Base-by-base conservation (phyloP, 1,284 basidiomycete species). In the Sanghuangporus baumii region DNA sequence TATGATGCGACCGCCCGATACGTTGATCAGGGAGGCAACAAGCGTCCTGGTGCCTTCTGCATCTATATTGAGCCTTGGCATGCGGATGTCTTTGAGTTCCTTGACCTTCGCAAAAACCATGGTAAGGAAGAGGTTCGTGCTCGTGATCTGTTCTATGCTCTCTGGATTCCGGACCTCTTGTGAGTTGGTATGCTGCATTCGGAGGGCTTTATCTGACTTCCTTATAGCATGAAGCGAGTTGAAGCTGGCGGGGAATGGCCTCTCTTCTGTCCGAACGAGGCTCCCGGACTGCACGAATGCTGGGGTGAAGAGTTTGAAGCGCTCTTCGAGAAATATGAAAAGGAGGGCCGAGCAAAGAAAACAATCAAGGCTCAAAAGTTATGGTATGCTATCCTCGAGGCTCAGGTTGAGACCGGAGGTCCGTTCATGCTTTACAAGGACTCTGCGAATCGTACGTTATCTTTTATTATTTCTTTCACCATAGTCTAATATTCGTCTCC, bases 381-480 rank as follows among this genome's bases (percentile, higher is more conserved):
- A 51, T 99, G 97, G 96, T 98, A 98, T 74, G 93, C 96, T 54
- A 90, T 99, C 69, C 81, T 99, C 59, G 96, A 99, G 74, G 88
- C 95, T 8, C 97, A 99, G 76, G 95, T 96, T 69, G 97, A 99
- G 80, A 99, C 97, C 4, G 97, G 97, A 67, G 91, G 89, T 41
- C 97, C 97, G 4, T 99, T 98, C 81, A 98, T 99, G 91, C 81
- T 94, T 54, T 99, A 99, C 84, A 99, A 99, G 81, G 91, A 96
- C 72, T 81, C 88, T 40, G 87, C 89, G 61, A 96, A 95, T 74
- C 75, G 89, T 92, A 68, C 63, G 88, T 76, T 1, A 5, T 36
- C 9, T 8, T 60, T 56, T 5, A 23, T 57, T 60, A 2, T 54
- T 2, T 16, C 48, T 38, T 52, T 60, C 38, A 31, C 57, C 20